Evolutionary conservation across 352 stramenopile genomes (phyloP), one percentile per base, ranked within the genome.

Genomic region (Nothophytophthora sp.): DNA sequence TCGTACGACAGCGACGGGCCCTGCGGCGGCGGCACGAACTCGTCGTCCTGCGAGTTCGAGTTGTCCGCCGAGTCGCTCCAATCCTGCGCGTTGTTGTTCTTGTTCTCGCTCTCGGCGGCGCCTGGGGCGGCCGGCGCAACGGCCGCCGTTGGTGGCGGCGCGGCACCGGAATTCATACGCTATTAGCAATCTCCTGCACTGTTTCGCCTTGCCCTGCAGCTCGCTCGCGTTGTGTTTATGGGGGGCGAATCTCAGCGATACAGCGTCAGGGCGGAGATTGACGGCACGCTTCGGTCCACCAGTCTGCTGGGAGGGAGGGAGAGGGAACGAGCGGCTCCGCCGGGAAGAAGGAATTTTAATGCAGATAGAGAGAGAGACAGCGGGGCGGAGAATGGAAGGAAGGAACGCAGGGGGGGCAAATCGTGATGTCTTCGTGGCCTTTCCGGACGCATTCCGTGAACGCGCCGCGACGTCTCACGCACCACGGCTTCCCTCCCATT

Each of bases 1-100:
- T 91, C 80, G 52, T 91, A 93, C 25, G 82, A 93, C 15, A 93
- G 78, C 40, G 82, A 93, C 43, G 82, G 80, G 2, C 76, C 82
- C 45, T 93, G 81, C 19, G 74, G 62, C 4, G 63, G 60, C 42
- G 73, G 50, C 32, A 81, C 67, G 46, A 69, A 80, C 35, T 73
- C 72, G 29, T 89, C 78, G 10, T 68, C 67, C 18, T 86, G 74
- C 13, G 76, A 85, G 52, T 86, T 80, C 16, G 65, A 70, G 38
- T 76, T 76, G 51, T 87, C 67, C 11, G 54, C 76, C 38, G 81
- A 90, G 49, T 90, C 78, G 47, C 72, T 88, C 70, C 75, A 90
- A 49, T 88, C 81, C 9, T 35, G 39, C 34, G 25, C 39, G 13
- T 42, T 23, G n/a, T 57, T 52, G 15, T 63, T 55, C 23, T 18